Percentiles rank a stretch among this genome's conserved stretches.
These are phyloP conservation scores for Steccherinum ochraceum DNA, from an alignment of 768 basidiomycete species.

Conservation along the genomic window DNA sequence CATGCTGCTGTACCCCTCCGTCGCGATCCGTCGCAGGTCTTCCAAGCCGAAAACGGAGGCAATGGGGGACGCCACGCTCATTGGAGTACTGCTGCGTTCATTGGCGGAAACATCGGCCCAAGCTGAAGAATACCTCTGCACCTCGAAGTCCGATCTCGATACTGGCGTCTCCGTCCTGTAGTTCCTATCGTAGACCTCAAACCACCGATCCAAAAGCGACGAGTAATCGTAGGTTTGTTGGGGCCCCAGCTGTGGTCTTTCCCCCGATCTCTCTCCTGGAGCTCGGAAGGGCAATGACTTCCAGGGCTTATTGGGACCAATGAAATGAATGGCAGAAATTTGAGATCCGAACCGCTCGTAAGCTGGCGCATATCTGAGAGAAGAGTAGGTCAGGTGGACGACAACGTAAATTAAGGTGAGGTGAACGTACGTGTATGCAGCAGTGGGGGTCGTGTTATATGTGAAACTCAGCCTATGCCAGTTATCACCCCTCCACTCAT, in stretches of 20 bases:
- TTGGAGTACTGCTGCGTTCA: not conserved
- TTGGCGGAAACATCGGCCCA: conserved; percentile 41
- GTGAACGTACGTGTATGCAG: conserved; percentile 83
- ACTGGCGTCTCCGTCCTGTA: conserved; percentile 56
- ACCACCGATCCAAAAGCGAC: conserved; percentile 88
- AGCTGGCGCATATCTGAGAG: conserved; percentile 85
- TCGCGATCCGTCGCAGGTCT: conserved; percentile 54
- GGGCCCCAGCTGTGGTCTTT: conserved; percentile 25
- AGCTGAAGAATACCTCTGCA: conserved; percentile 61
- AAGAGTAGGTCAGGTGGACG: conserved; percentile 14
- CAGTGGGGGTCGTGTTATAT: conserved; percentile 97
- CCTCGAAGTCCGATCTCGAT: conserved; percentile 46
- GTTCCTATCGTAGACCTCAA: conserved; percentile 80
- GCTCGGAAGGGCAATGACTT: conserved; percentile 62
- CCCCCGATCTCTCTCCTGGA: conserved; percentile 38
- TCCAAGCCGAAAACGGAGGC: conserved; percentile 48
- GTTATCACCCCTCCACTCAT: conserved; percentile 82
- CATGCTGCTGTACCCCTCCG: conserved; percentile 42
- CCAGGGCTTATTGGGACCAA: conserved; percentile 97
- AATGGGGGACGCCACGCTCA: conserved; percentile 12
- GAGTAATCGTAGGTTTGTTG: conserved; percentile 67
- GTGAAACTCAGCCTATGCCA: conserved; percentile 97
- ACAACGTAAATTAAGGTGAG: not conserved
- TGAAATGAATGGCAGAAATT: conserved; percentile 88
- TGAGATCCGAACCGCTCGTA: conserved; percentile 88